Conservation (phyloP, 164 flowering plant genomes). For the Magnolia changhungtana region DNA sequence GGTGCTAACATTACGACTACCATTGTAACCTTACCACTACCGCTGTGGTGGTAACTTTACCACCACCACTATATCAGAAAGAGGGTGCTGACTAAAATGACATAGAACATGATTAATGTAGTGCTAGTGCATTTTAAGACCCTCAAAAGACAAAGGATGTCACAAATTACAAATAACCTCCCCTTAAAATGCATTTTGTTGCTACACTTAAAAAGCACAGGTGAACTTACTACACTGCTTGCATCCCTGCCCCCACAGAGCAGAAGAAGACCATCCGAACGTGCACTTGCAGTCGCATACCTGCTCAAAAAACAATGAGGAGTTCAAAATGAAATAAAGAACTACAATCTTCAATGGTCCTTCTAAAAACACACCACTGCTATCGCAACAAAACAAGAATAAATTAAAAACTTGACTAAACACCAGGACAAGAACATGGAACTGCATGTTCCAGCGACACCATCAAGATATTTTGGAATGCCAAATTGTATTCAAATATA, state of each 20-base stretch:
- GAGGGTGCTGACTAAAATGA: too few species aligned
- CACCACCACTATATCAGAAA: too few species aligned
- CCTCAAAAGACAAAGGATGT: too few species aligned
- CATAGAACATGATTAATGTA: too few species aligned
- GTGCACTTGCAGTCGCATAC: conserved; percentile 99
- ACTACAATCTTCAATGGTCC: too few species aligned
- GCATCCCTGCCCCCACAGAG: conserved; percentile 99
- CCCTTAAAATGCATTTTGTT: neutral
- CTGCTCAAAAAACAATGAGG: conserved; percentile 32
- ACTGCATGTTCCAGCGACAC: neutral
- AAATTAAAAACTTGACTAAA: neutral
- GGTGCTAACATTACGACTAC: too few species aligned
- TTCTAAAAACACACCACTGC: too few species aligned
- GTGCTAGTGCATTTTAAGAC: too few species aligned
- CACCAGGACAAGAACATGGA: neutral
- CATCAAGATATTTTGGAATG: neutral
- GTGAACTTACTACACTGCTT: conserved; percentile 77
- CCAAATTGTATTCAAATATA: neutral
- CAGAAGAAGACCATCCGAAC: conserved; percentile 97
- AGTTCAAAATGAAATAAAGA: conserved; percentile 7
- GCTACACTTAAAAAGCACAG: neutral
- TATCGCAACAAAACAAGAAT: neutral
- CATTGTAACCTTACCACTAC: too few species aligned
- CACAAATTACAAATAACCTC: too few species aligned
- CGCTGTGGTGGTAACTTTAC: too few species aligned